Base-by-base conservation (phyloP, 1,139 yeast genomes). In the Lodderomyces pseudojiufengensis region DNA sequence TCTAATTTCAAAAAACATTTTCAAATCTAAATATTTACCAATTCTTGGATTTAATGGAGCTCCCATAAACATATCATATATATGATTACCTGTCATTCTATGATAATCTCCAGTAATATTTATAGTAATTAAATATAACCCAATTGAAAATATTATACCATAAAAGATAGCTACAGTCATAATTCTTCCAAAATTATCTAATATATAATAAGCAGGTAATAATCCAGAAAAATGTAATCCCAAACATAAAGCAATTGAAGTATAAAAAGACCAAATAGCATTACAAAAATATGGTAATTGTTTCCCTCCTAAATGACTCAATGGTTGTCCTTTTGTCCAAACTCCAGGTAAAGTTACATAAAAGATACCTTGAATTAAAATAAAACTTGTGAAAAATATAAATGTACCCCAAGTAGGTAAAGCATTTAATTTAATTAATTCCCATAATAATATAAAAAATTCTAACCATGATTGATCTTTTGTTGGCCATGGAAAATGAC, bases 1-100 rank as follows among this genome's bases (percentile, higher is more conserved):
- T 60, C 98, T 80, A 32, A 92, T 97, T 63, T 92, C 98, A 56
- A 88, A 92, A 62, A 90, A 92, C 95, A 92, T 86, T 70, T 92
- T 92, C 58, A 88, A 70, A 59, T 92, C 98, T 47, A 70, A 59
- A 52, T 90, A 76, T 51, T 82, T 80, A 29, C 97, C 97, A 55
- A 92, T 72, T 57, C 98, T 76, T 45, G 98, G 98, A 63, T 94
- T 92, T 57, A 94, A 76, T 33, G 96, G 95, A 10, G 96, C 96
- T 29, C 98, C 98, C 95, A 92, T 82, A 66, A 92, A 92, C 54
- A 88, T 71, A 61, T 92, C 98, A 57, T 90, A 92, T 47, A 90
- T 62, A 52, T 76, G 83, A 61, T 84, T 87, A 11, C 97, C 97
- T 9, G 97, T 81, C 92, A 92, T 79, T 45, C 95, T 73, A 54